A percentile compares a stretch with the other conserved stretches of the same genome.
Evolutionary conservation across 176 grass and related monocot species (phyloP).

Genomic region (Musa schizocarpa): DNA sequence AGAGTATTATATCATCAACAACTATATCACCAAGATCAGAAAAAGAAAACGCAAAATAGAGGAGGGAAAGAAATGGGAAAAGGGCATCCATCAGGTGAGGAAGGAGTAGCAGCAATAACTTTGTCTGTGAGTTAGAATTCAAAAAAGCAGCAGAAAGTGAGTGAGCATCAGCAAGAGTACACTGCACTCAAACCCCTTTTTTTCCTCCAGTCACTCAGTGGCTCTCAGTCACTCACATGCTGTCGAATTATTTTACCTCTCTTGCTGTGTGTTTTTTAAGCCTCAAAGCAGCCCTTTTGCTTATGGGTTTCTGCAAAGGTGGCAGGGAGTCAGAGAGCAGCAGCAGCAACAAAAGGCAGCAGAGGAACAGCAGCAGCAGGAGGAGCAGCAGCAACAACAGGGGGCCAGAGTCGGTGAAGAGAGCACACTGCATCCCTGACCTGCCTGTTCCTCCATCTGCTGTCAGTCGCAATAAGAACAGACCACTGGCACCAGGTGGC

Average conservation of each 20-base stretch:
- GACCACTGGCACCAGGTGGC: slow-evolving; percentile 24
- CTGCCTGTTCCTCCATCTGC: slow-evolving; percentile 6
- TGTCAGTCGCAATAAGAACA: slow-evolving; percentile 22
- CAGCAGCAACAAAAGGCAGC: slow-evolving; percentile 16
- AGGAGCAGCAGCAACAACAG: slow-evolving; percentile 2
- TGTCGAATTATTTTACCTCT: neutral
- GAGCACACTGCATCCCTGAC: slow-evolving; percentile 3
- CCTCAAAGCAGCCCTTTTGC: slow-evolving; percentile 13
- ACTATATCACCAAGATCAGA: neutral
- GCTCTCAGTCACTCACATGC: neutral
- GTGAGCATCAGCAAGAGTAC: slow-evolving; percentile 19
- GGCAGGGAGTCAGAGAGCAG: slow-evolving; percentile 9
- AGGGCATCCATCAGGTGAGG: neutral
- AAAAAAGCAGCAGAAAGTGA: slow-evolving; percentile 18
- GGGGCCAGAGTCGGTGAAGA: slow-evolving; percentile 1
- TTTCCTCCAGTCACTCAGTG: neutral
- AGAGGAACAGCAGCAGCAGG: slow-evolving; percentile 9
- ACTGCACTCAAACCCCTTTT: slow-evolving; percentile 13
- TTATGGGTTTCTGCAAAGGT: slow-evolving; percentile 29
- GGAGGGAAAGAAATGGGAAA: neutral
- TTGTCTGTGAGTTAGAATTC: neutral
- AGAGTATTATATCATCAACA: too few species aligned
- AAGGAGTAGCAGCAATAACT: neutral
- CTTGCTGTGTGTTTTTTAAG: neutral
- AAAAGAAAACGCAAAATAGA: neutral